Evolutionary conservation across 2,329 filamentous ascomycete genomes (phyloP), one percentile per base, ranked within the genome.

Genomic region (Thelonectria discophora): DNA sequence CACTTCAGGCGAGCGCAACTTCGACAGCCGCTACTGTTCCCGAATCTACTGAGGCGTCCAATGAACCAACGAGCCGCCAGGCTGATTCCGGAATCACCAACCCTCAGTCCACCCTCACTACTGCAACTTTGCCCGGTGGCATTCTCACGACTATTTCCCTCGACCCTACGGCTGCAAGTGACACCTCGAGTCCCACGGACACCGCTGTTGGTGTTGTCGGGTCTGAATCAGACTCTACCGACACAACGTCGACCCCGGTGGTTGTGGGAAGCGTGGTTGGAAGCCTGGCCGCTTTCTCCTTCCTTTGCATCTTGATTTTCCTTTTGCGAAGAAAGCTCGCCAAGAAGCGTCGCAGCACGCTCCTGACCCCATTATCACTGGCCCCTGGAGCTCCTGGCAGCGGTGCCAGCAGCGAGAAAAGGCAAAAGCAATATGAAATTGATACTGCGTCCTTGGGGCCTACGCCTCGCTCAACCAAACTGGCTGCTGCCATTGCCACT

Each of bases 201-300:
- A 59, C 68, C 7, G 56, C 53, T 39, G 43, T 63, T 21, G 46
- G 48, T 37, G 49, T 56, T n/a, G 42, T 64, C 15, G 65, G 54
- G 11, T 45, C 64, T 12, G 65, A 54, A 12, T 45, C 64, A 8
- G 59, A 62, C 12, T 59, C 63, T 3, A 42, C 49, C 17, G 55
- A 64, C 15, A 60, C 45, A 7, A 64, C 67, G 11, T 52, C 72
- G 6, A 73, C 68, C 3, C 70, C 69, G 5, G 80, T 80, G 6
- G 78, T 87, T 45, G 82, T 82, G 1, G 84, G 82, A 10, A 81
- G 84, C 40, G 80, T 85, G 3, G 72, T 85, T 5, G 85, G 84
- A 27, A 80, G 80, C 4, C 70, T 84, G 2, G 79, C 81, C 0
- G 74, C 64, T 15, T 32, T 76, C 37, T 77, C 78, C 3, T 60